Percentiles rank a stretch among this genome's conserved stretches.
phyloP scores from a whole-genome alignment of 106 monocot species.

The Alisma plantagoaquatica region DNA sequence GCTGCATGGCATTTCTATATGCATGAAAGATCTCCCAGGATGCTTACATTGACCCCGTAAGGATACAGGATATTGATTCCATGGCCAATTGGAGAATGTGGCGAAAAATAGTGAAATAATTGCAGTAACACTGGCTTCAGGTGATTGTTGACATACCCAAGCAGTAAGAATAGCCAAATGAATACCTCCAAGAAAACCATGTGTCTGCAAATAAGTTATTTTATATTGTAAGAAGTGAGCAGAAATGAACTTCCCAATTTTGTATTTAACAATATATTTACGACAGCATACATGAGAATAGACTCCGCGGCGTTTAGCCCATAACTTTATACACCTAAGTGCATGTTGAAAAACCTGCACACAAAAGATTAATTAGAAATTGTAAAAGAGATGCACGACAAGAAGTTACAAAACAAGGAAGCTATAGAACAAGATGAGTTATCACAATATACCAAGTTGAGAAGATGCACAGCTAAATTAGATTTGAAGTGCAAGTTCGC shows the following conservation, averaged over 20 bases:
- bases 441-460: no score
- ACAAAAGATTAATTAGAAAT: no score
- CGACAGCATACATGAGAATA: conserved; percentile 39
- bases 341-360: conserved; percentile 43
- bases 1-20: conserved; percentile 46
- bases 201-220: conserved; percentile 18
- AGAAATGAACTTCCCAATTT: no score
- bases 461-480: not conserved
- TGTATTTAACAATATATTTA: not conserved
- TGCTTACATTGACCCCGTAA: conserved; percentile 22
- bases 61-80: conserved; percentile 40
- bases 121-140: conserved; percentile 28
- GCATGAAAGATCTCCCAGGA: conserved; percentile 33
- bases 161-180: conserved; percentile 53
- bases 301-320: conserved; percentile 47
- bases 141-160: conserved; percentile 38
- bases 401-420: no score
- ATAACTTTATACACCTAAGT: conserved; percentile 42
- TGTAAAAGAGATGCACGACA: no score
- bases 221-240: not conserved
- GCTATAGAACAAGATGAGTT: no score
- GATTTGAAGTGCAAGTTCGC: not conserved
- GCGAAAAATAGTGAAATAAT: conserved; percentile 43
- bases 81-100: conserved; percentile 31
- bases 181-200: conserved; percentile 56